Evolutionary conservation across 164 flowering plant species (phyloP).

Genomic region (Piper longum): DNA sequence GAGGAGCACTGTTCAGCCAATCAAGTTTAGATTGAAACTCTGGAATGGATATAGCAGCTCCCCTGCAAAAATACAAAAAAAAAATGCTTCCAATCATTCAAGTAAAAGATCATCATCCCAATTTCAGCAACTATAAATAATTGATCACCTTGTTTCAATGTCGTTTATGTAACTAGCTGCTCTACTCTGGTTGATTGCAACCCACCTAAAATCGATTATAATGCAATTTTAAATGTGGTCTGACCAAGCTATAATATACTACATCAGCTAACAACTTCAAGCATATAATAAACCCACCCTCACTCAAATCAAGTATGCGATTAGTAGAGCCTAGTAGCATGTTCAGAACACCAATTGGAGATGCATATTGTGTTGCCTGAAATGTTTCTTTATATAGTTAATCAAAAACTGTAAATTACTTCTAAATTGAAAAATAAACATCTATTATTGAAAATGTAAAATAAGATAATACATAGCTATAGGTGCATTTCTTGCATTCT

Average conservation of each 20-base stretch:
- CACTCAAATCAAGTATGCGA: slow-evolving; percentile 33
- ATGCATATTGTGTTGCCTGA: slow-evolving; percentile 96
- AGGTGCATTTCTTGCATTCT: slow-evolving; percentile 24
- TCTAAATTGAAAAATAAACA: too few relatives aligned
- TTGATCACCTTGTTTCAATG: slow-evolving; percentile 47
- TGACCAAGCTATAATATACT: too few relatives aligned
- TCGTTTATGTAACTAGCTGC: slow-evolving; percentile 73
- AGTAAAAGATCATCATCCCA: not conserved
- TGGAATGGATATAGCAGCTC: slow-evolving; percentile 46
- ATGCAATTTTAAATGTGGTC: not conserved
- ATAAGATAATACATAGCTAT: too few relatives aligned
- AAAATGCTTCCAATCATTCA: not conserved
- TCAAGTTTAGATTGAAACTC: slow-evolving; percentile 90
- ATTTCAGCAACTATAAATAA: not conserved
- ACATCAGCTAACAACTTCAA: not conserved
- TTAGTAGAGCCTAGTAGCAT: slow-evolving; percentile 43
- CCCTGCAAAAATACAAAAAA: slow-evolving; percentile 26
- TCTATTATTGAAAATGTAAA: too few relatives aligned
- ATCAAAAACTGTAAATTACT: not conserved
- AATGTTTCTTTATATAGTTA: slow-evolving; percentile 5
- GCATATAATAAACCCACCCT: slow-evolving; percentile 42
- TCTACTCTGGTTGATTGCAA: slow-evolving; percentile 37
- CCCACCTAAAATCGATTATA: slow-evolving; percentile 28
- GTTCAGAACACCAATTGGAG: slow-evolving; percentile 80
- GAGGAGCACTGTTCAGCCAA: slow-evolving; percentile 88